A percentile compares a stretch with the other conserved stretches of the same genome.
These are phyloP conservation scores for Fusarium sacchari DNA, from an alignment of 2,329 filamentous ascomycete species.

Conservation along the genomic window DNA sequence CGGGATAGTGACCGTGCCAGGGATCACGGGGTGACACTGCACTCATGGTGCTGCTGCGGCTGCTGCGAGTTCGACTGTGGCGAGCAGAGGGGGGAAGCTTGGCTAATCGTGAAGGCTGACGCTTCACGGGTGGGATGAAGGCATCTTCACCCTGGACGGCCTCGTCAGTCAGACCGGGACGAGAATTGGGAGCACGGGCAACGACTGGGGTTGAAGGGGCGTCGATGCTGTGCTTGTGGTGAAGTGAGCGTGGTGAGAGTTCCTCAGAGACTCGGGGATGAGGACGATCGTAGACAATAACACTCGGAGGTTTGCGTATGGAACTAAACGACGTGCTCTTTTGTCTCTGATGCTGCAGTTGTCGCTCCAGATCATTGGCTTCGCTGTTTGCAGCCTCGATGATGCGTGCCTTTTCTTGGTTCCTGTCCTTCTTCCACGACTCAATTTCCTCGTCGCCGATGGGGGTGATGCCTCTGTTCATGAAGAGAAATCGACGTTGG, in stretches of 20 bases:
- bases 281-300: slow-evolving; percentile 63
- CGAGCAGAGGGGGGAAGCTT: slow-evolving; percentile 57
- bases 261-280: slow-evolving; percentile 44
- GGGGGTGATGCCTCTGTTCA: slow-evolving; percentile 66
- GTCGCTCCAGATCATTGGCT: slow-evolving; percentile 11
- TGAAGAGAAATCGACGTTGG: slow-evolving; percentile 54
- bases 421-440: slow-evolving; percentile 64
- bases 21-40: slow-evolving; percentile 54
- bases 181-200: slow-evolving; percentile 70
- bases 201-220: slow-evolving; percentile 61
- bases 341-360: slow-evolving; percentile 38
- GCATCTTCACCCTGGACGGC: slow-evolving; percentile 68
- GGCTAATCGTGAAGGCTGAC: slow-evolving; percentile 63
- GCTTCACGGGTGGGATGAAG: slow-evolving; percentile 64
- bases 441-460: slow-evolving; percentile 74
- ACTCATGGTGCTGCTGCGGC: slow-evolving; percentile 57
- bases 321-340: slow-evolving; percentile 48
- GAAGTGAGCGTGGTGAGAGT: slow-evolving; percentile 44
- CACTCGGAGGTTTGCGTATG: slow-evolving; percentile 59
- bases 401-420: slow-evolving; percentile 47
- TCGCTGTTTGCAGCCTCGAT: slow-evolving; percentile 24
- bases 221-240: slow-evolving; percentile 56
- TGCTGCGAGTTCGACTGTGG: slow-evolving; percentile 55
- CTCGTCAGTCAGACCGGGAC: slow-evolving; percentile 70
- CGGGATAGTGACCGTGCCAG: slow-evolving; percentile 52